phyloP scores from a whole-genome alignment of 1,284 basidiomycete species.

The Ganoderma lingzhi region DNA sequence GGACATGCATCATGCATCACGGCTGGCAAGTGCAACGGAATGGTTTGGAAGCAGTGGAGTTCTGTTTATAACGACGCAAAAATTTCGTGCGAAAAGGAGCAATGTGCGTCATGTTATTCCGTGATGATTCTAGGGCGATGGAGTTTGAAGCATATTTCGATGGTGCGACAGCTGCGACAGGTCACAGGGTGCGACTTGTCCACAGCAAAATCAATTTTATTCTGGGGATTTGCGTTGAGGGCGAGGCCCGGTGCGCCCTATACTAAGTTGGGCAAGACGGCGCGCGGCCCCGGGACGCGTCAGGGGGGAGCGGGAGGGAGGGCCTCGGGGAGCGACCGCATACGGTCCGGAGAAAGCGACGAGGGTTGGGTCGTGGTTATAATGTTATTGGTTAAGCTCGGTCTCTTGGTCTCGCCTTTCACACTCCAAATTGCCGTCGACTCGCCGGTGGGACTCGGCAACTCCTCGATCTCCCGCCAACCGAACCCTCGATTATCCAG shows the following conservation, averaged over 20 bases:
- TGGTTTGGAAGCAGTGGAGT: background rate
- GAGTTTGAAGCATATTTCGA: background rate
- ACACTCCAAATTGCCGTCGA: constrained; percentile 2
- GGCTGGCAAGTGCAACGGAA: background rate
- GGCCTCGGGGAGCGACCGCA: background rate
- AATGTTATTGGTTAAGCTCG: constrained; percentile 8
- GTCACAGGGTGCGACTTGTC: background rate
- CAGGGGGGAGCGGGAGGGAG: background rate
- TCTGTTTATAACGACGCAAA: background rate
- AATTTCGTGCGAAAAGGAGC: constrained; percentile 3
- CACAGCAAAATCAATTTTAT: background rate
- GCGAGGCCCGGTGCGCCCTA: too few relatives aligned
- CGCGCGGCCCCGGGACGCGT: background rate
- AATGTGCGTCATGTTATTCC: background rate
- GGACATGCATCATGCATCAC: background rate
- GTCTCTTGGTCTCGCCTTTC: constrained; percentile 11
- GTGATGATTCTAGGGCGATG: background rate
- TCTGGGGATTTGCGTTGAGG: background rate
- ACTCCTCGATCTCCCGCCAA: background rate
- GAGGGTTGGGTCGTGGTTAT: background rate
- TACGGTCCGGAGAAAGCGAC: background rate
- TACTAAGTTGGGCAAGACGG: background rate
- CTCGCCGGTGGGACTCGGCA: background rate
- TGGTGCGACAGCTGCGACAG: background rate
- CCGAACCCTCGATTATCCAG: background rate